A percentile compares a stretch with the other conserved stretches of the same genome.
Evolutionary conservation across 768 basidiomycete genomes (phyloP).

Genomic region (Suillus spraguei): DNA sequence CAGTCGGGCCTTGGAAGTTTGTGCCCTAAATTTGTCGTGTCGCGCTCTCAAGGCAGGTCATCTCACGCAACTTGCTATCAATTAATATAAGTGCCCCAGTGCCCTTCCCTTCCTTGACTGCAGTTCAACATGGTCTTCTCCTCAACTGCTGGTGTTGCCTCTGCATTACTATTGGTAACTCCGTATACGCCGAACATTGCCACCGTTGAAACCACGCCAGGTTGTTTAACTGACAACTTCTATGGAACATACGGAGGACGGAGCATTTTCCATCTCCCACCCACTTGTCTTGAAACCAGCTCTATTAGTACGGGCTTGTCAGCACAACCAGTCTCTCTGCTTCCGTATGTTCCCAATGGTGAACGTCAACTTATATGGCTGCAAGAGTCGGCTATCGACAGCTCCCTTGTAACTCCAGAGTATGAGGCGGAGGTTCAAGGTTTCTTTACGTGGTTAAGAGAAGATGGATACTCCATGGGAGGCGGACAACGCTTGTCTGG

Average conservation of each 20-base stretch:
- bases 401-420: slow-evolving; percentile 37
- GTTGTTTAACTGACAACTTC: slow-evolving; percentile 53
- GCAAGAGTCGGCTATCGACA: slow-evolving; percentile 55
- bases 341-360: slow-evolving; percentile 23
- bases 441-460: slow-evolving; percentile 37
- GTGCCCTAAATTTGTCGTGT: not conserved
- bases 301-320: slow-evolving; percentile 17
- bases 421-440: slow-evolving; percentile 36
- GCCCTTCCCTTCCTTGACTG: not conserved
- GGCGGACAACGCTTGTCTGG: slow-evolving; percentile 17
- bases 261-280: slow-evolving; percentile 48
- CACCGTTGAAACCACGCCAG: slow-evolving; percentile 18
- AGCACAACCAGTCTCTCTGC: slow-evolving; percentile 31
- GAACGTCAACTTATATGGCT: slow-evolving; percentile 60
- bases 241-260: slow-evolving; percentile 59
- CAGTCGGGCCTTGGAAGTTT: not conserved
- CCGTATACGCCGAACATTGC: slow-evolving; percentile 23
- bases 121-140: slow-evolving; percentile 3
- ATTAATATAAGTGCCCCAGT: not conserved
- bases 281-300: slow-evolving; percentile 39
- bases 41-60: not conserved
- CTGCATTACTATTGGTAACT: slow-evolving; percentile 19
- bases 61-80: not conserved
- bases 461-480: slow-evolving; percentile 11
- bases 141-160: not conserved